Evolutionary conservation across 495 filamentous ascomycete genomes (phyloP), one percentile per base, ranked within the genome.

Genomic region (Copromyces sp.): DNA sequence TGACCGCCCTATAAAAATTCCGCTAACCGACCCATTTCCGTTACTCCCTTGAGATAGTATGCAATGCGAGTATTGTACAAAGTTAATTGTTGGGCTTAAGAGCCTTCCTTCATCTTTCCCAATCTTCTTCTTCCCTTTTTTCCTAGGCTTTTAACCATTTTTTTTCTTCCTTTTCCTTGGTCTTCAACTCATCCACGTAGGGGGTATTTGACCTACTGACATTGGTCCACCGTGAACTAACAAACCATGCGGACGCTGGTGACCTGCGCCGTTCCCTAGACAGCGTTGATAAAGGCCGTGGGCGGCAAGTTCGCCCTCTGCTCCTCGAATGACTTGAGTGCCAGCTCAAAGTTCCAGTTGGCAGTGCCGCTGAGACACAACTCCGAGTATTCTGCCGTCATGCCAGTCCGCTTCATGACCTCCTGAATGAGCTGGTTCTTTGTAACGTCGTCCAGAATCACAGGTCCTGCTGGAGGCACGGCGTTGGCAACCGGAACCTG

Each of bases 301-400:
- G 80, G 75, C 3, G 84, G 84, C 53, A 86, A 35, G 42, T 80
- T 73, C 2, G 76, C 80, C 79, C 81, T 88, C 70, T 84, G 84
- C 70, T 88, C 83, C 73, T 90, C 88, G 78, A 94, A 94, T 44
- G 88, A 87, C 71, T 83, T 83, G 74, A 91, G 82, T 0, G 92
- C 93, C 70, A 81, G 81, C n/a, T 90, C 87, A 44, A 91, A 86
- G 78, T 93, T 87, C 92, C 93, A 95, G 65, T 86, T 87, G 73
- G 88, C 90, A n/a, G 70, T 29, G 6, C 78, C 87, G 0, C 86
- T 84, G 6, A 95, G 83, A 74, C 92, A 94, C 80, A 92, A 83
- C 74, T 89, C 85, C 3, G 93, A 90, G 75, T 89, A 95, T 71
- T 90, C 84, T 9, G 89, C 77, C 1, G 87, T 94, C 91, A 95